phyloP scores from a whole-genome alignment of 106 monocot species.

The Triglochin maritima region DNA sequence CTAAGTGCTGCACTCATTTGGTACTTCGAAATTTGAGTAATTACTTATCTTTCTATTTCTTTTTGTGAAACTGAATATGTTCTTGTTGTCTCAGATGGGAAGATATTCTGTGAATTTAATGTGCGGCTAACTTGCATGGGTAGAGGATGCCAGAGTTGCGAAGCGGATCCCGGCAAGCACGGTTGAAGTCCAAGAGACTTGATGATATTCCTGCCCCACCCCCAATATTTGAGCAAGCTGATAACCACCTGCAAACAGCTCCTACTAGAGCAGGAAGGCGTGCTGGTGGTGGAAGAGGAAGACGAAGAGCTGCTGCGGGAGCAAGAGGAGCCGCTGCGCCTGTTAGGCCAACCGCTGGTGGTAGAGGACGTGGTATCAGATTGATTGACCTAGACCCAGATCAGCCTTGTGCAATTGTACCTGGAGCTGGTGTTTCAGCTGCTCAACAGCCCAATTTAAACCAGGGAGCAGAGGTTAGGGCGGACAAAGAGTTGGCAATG shows the following conservation, averaged over 20 bases:
- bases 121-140: slow-evolving; percentile 68
- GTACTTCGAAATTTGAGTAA: no score
- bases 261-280: slow-evolving; percentile 51
- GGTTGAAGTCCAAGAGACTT: slow-evolving; percentile 64
- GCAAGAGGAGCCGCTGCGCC: slow-evolving; percentile 39
- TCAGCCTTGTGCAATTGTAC: slow-evolving; percentile 48
- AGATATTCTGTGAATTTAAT: slow-evolving; percentile 22
- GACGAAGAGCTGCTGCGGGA: slow-evolving; percentile 41
- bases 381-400: slow-evolving; percentile 76
- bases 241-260: slow-evolving; percentile 34
- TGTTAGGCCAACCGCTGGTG: slow-evolving; percentile 36
- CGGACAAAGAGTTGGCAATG: slow-evolving; percentile 49
- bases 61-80: no score
- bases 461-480: slow-evolving; percentile 37
- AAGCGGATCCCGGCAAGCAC: slow-evolving; percentile 93
- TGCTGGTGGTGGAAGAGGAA: slow-evolving; percentile 62
- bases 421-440: slow-evolving; percentile 40
- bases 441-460: slow-evolving; percentile 43
- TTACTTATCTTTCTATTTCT: no score
- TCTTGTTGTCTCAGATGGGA: slow-evolving; percentile 5
- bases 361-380: slow-evolving; percentile 58
- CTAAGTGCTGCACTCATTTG: no score
- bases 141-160: slow-evolving; percentile 97
- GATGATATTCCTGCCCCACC: slow-evolving; percentile 41
- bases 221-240: slow-evolving; percentile 36